These are phyloP conservation scores for Truncatella angustata DNA, from an alignment of 2,329 filamentous ascomycete species.

Conservation along the genomic window DNA sequence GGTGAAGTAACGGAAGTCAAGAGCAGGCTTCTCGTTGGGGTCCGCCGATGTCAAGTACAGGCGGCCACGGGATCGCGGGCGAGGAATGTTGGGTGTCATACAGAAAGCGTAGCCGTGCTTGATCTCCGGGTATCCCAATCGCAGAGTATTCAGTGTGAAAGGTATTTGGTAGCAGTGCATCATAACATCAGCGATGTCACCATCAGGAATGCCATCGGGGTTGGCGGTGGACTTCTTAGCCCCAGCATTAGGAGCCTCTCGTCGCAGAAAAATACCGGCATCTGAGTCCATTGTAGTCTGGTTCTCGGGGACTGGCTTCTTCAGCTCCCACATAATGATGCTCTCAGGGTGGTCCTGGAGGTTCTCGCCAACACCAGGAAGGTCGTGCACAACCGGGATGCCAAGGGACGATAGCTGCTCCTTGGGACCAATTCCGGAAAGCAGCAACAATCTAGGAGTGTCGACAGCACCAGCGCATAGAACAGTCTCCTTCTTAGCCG, in stretches of 20 bases:
- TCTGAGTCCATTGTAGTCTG: conserved; percentile 92
- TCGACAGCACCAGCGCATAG: conserved; percentile 79
- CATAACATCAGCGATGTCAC: conserved; percentile 82
- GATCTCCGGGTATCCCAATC: conserved; percentile 66
- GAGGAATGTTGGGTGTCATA: conserved; percentile 90
- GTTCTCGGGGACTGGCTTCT: conserved; percentile 71
- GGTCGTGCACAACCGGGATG: conserved; percentile 54
- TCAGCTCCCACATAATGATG: conserved; percentile 72
- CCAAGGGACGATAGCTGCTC: conserved; percentile 51
- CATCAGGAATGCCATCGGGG: conserved; percentile 56
- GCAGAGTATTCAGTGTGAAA: conserved; percentile 81
- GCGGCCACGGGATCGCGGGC: conserved; percentile 73
- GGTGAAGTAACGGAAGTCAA: conserved; percentile 89
- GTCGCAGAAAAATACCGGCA: conserved; percentile 82
- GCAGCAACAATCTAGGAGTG: conserved; percentile 66
- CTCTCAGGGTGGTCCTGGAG: conserved; percentile 60
- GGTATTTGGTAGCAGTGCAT: conserved; percentile 98
- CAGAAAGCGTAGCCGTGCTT: conserved; percentile 80
- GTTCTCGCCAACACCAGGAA: conserved; percentile 61
- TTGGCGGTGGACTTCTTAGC: conserved; percentile 49
- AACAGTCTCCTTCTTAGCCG: conserved; percentile 72
- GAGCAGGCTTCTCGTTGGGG: conserved; percentile 73
- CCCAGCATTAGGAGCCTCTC: conserved; percentile 68
- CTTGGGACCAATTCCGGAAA: conserved; percentile 56
- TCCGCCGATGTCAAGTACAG: conserved; percentile 76